Evolutionary conservation across 495 filamentous ascomycete species (phyloP).

Genomic region (Rhypophila decipiens): DNA sequence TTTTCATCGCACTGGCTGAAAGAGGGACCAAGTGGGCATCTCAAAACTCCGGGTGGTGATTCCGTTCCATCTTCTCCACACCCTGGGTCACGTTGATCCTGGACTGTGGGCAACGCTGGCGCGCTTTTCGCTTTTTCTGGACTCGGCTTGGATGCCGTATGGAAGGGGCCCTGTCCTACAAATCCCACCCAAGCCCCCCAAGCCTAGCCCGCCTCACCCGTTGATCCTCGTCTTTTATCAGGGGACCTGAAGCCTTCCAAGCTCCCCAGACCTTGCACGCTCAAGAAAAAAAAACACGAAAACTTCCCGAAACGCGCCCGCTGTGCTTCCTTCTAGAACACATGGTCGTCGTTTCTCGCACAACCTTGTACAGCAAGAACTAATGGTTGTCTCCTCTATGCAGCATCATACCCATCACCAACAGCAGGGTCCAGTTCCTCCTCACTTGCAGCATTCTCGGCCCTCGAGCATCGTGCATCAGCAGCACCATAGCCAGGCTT

Average conservation of each 20-base stretch:
- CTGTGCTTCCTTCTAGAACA: conserved; percentile 19
- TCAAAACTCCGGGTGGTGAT: conserved; percentile 38
- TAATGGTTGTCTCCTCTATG: conserved; percentile 49
- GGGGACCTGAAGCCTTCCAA: conserved; percentile 23
- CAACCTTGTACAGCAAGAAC: conserved; percentile 29
- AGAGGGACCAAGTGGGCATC: conserved; percentile 30
- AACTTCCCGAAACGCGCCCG: conserved; percentile 38
- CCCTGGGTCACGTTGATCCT: conserved; percentile 20
- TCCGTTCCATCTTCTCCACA: conserved; percentile 40
- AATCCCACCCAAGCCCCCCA: conserved; percentile 36
- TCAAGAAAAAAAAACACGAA: conserved; percentile 30
- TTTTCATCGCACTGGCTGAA: no score
- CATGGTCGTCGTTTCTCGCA: conserved; percentile 27
- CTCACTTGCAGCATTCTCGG: conserved; percentile 57
- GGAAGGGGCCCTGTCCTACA: conserved; percentile 36
- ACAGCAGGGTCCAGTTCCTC: conserved; percentile 49
- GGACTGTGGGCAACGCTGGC: conserved; percentile 20
- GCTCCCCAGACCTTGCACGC: conserved; percentile 31
- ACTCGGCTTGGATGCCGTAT: conserved; percentile 22
- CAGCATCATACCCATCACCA: conserved; percentile 57
- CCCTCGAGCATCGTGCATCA: conserved; percentile 59
- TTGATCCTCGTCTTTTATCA: conserved; percentile 39
- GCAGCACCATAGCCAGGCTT: conserved; percentile 53
- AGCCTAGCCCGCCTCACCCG: conserved; percentile 37
- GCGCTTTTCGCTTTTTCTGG: conserved; percentile 13